Percentiles rank a stretch among this genome's conserved stretches.
These are phyloP conservation scores for Chaetomium olivaceum DNA, from an alignment of 2,329 filamentous ascomycete genomes.

Conservation along the genomic window DNA sequence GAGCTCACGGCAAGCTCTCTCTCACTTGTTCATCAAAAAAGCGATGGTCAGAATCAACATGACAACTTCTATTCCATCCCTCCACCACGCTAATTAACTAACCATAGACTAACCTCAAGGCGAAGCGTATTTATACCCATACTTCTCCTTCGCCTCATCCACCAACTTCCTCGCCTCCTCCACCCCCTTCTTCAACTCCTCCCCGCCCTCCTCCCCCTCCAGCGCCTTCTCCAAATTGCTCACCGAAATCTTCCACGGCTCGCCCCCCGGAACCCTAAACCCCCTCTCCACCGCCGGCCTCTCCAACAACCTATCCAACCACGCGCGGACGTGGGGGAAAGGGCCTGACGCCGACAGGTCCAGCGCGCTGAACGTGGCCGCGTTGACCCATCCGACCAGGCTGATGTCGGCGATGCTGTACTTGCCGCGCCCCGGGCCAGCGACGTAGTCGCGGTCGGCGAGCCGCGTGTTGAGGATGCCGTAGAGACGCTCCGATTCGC, in stretches of 20 bases:
- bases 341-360: constrained; percentile 56
- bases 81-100: background rate
- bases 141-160: constrained; percentile 47
- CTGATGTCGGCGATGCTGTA: constrained; percentile 70
- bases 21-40: background rate
- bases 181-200: constrained; percentile 50
- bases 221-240: constrained; percentile 43
- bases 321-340: constrained; percentile 66
- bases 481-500: constrained; percentile 74
- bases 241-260: constrained; percentile 25
- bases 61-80: background rate
- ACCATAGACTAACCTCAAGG: constrained; percentile 34
- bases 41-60: background rate
- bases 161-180: constrained; percentile 41
- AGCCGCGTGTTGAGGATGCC: constrained; percentile 70
- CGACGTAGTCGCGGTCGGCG: constrained; percentile 50
- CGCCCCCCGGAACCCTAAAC: constrained; percentile 56
- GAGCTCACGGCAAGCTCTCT: background rate
- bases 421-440: constrained; percentile 55
- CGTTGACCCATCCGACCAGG: constrained; percentile 67
- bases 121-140: constrained; percentile 49
- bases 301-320: constrained; percentile 63
- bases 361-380: constrained; percentile 49
- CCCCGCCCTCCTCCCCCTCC: constrained; percentile 13
- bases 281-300: constrained; percentile 65